Conservation (phyloP, 2,329 filamentous ascomycete species). For the Madurella fahalii region DNA sequence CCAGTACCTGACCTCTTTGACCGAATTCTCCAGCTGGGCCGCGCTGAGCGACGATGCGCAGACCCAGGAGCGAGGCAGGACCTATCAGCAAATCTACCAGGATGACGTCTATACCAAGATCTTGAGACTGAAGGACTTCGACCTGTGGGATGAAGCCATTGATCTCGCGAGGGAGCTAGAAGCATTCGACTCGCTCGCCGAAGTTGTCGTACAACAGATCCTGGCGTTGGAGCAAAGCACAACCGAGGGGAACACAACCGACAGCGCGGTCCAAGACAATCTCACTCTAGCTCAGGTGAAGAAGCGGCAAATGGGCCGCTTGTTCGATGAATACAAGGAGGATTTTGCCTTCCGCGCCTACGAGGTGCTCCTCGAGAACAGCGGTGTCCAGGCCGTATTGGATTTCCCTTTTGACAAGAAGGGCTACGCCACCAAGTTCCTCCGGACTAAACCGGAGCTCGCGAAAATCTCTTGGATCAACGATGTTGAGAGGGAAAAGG, state of each 20-base stretch:
- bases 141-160: conserved; percentile 56
- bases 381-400: conserved; percentile 64
- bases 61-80: conserved; percentile 39
- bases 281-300: conserved; percentile 44
- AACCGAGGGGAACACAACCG: conserved; percentile 31
- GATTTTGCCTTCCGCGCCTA: conserved; percentile 75
- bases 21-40: conserved; percentile 51
- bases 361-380: conserved; percentile 66
- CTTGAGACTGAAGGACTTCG: conserved; percentile 49
- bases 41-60: conserved; percentile 42
- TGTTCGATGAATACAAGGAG: conserved; percentile 62
- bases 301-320: conserved; percentile 43
- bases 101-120: conserved; percentile 49
- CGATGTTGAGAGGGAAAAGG: conserved; percentile 71
- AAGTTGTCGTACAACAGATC: conserved; percentile 53
- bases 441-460: conserved; percentile 67
- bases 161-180: conserved; percentile 55
- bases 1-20: conserved; percentile 50
- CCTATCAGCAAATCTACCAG: conserved; percentile 44
- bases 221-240: conserved; percentile 38
- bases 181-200: conserved; percentile 52
- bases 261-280: conserved; percentile 36
- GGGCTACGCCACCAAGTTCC: conserved; percentile 70
- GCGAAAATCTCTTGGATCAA: conserved; percentile 92
- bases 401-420: conserved; percentile 65